Evolutionary conservation across 257 asterid genomes (phyloP).

Genomic region (Ajuga chamaepitys): DNA sequence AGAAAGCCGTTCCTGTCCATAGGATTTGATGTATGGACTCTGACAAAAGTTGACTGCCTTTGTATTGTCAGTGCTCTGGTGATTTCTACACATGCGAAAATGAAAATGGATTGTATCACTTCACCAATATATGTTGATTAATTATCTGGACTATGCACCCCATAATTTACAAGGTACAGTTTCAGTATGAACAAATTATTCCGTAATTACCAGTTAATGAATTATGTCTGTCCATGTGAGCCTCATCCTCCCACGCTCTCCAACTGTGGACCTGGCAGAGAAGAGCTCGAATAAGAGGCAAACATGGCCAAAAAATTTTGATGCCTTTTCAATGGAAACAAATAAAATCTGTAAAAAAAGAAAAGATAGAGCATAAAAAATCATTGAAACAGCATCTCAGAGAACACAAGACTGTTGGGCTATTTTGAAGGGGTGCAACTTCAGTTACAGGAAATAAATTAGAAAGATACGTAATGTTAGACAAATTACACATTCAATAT

Average conservation of each 20-base stretch:
- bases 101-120: neutral
- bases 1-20: slow-evolving; percentile 54
- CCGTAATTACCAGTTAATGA: slow-evolving; percentile 51
- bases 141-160: neutral
- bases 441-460: neutral
- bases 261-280: slow-evolving; percentile 74
- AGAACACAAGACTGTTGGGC: neutral
- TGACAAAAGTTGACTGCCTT: slow-evolving; percentile 84
- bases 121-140: neutral
- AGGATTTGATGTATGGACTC: slow-evolving; percentile 75
- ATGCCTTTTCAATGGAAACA: neutral
- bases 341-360: neutral
- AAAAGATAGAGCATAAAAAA: neutral
- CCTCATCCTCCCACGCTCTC: slow-evolving; percentile 98
- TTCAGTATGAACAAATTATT: neutral
- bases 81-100: slow-evolving; percentile 36
- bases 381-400: neutral
- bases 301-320: neutral
- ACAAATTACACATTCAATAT: neutral
- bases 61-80: slow-evolving; percentile 68
- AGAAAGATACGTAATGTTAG: neutral
- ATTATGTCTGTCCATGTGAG: slow-evolving; percentile 62
- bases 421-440: neutral
- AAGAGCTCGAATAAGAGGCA: slow-evolving; percentile 3
- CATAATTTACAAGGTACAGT: neutral